Percentiles rank a stretch among this genome's conserved stretches.
Evolutionary conservation across 345 rosid species (phyloP).

Genomic region (Citrus cavaleriei): DNA sequence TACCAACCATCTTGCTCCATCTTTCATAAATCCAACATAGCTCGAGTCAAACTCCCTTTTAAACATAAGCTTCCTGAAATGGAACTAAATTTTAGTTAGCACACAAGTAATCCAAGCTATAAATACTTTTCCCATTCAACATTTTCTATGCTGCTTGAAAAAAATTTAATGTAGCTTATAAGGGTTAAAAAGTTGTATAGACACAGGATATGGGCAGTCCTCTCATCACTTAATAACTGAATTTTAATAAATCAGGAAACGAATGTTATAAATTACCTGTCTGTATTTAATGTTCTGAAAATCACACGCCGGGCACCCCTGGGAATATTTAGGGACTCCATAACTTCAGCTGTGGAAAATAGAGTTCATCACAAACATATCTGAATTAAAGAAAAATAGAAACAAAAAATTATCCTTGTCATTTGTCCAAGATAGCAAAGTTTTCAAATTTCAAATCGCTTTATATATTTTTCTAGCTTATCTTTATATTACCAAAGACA

Average conservation of each 20-base stretch:
- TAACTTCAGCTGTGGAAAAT: constrained; percentile 46
- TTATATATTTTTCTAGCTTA: neutral
- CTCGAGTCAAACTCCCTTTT: constrained; percentile 72
- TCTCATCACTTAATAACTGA: neutral
- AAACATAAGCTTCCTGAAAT: constrained; percentile 78
- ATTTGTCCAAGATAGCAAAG: neutral
- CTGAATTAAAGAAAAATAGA: neutral
- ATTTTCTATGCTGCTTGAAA: neutral
- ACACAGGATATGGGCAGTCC: neutral
- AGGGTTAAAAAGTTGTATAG: neutral
- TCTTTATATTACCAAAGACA: neutral
- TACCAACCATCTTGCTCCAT: constrained; percentile 89
- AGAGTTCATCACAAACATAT: neutral
- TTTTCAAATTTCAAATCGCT: neutral
- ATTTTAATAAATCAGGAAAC: no score
- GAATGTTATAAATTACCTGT: constrained; percentile 31
- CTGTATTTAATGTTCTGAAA: constrained; percentile 70
- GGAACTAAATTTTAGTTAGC: neutral
- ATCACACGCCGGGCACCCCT: constrained; percentile 58
- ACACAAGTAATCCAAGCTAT: neutral
- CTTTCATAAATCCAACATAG: constrained; percentile 79
- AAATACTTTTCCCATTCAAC: neutral
- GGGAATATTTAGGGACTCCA: constrained; percentile 57
- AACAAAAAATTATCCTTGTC: neutral
- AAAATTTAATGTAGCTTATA: neutral